Percentiles rank a stretch among this genome's conserved stretches.
phyloP scores from a whole-genome alignment of 75 land plant genomes.

The Selaginella tamariscina region DNA sequence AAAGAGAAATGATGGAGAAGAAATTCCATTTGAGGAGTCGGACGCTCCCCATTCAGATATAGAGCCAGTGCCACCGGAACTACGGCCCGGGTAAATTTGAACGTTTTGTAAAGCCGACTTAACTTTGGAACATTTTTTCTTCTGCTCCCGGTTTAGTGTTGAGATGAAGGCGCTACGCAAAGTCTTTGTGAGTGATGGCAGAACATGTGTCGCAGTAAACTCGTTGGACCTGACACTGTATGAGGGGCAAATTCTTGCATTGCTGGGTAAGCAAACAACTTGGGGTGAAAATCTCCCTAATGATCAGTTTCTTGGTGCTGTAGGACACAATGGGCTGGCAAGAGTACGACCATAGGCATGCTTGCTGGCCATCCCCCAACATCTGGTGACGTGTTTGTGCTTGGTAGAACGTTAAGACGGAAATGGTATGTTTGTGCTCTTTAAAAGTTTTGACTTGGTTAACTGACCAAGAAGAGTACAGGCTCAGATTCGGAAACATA shows the following conservation, averaged over 20 bases:
- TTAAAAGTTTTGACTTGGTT: no score
- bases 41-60: no score
- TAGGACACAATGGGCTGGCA: conserved; percentile 92
- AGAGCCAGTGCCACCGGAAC: no score
- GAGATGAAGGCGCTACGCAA: conserved; percentile 55
- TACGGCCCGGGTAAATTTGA: no score
- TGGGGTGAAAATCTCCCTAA: not conserved
- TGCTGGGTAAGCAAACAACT: conserved; percentile 37
- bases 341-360: conserved; percentile 84
- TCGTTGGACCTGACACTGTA: conserved; percentile 52
- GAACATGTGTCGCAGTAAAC: conserved; percentile 59
- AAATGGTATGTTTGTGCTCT: conserved; percentile 6
- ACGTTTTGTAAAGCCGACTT: no score
- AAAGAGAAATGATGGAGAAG: not conserved
- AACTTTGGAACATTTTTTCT: no score
- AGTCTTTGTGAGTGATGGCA: conserved; percentile 44
- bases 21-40: no score
- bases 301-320: conserved; percentile 5
- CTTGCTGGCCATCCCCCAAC: conserved; percentile 80
- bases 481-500: conserved; percentile 20
- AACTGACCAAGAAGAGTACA: no score
- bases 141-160: conserved; percentile 40
- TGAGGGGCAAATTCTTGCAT: conserved; percentile 83
- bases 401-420: conserved; percentile 2
- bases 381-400: conserved; percentile 43